Percentiles rank a stretch among this genome's conserved stretches.
These are phyloP conservation scores for Teunomyces atbi DNA, from an alignment of 805 yeast genomes.

Conservation along the genomic window DNA sequence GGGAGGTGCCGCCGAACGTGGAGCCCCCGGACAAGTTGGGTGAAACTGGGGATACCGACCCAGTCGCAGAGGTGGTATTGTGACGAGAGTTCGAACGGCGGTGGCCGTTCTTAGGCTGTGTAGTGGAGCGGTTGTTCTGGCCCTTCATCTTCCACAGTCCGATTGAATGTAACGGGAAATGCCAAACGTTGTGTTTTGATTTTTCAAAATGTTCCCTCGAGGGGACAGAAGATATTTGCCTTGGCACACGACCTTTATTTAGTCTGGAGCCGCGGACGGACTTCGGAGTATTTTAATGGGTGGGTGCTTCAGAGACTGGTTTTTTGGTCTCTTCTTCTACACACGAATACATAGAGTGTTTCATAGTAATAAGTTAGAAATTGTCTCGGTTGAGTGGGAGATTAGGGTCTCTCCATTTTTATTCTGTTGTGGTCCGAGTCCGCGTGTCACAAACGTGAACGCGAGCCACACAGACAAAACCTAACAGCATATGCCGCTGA, in stretches of 20 bases:
- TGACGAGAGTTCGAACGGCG: slow-evolving; percentile 24
- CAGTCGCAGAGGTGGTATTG: slow-evolving; percentile 5
- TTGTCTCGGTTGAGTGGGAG: too few species aligned
- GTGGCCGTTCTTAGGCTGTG: slow-evolving; percentile 18
- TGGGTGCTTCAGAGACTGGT: too few species aligned
- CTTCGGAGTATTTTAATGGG: too few species aligned
- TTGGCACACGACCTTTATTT: not conserved
- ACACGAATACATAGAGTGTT: too few species aligned
- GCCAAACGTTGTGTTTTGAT: not conserved
- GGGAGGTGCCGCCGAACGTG: not conserved
- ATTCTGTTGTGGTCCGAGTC: too few species aligned
- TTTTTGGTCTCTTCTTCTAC: too few species aligned
- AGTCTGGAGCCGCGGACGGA: not conserved
- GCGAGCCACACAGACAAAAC: not conserved
- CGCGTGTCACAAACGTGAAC: too few species aligned
- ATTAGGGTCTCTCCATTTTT: too few species aligned
- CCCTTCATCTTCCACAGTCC: slow-evolving; percentile 19
- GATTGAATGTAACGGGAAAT: not conserved
- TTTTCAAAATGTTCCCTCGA: slow-evolving; percentile 1
- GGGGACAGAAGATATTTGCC: slow-evolving; percentile 4
- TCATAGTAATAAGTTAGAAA: too few species aligned
- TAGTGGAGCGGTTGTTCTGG: slow-evolving; percentile 17
- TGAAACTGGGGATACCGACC: slow-evolving; percentile 1
- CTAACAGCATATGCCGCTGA: slow-evolving; percentile 31
- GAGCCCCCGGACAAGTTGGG: slow-evolving; percentile 3